Conservation (phyloP, 257 asterid genomes). For the Thymus quinquecostatus region DNA sequence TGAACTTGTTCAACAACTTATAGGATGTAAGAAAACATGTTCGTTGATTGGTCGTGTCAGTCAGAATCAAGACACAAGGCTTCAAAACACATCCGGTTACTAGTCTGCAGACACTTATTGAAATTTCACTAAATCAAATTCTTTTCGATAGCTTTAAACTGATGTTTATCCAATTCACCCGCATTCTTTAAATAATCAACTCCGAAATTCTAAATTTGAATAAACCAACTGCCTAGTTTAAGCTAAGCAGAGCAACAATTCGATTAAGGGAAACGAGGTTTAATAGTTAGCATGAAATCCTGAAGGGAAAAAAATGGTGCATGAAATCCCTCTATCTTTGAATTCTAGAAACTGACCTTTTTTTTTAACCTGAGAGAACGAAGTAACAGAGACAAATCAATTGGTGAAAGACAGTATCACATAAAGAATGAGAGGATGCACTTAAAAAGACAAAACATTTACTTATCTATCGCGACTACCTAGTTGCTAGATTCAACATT, state of each 20-base stretch:
- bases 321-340: neutral
- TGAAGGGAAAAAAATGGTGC: neutral
- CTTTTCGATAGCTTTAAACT: neutral
- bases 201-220: neutral
- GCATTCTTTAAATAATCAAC: neutral
- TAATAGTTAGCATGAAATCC: neutral
- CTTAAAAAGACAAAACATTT: neutral
- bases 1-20: neutral
- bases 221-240: neutral
- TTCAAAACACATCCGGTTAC: neutral
- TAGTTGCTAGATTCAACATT: neutral
- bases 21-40: neutral
- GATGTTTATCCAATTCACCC: neutral
- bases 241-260: neutral
- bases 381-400: neutral
- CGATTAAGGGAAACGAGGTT: neutral
- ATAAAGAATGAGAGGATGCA: neutral
- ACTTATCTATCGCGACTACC: neutral
- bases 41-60: neutral
- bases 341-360: neutral
- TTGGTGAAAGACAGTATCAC: neutral
- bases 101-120: too few relatives aligned
- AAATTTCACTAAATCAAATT: neutral
- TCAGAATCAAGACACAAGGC: neutral
- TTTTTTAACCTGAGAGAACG: neutral